Percentiles rank a stretch among this genome's conserved stretches.
Evolutionary conservation across 495 filamentous ascomycete species (phyloP).

Genomic region (Melanomma pulvis-pyrius): DNA sequence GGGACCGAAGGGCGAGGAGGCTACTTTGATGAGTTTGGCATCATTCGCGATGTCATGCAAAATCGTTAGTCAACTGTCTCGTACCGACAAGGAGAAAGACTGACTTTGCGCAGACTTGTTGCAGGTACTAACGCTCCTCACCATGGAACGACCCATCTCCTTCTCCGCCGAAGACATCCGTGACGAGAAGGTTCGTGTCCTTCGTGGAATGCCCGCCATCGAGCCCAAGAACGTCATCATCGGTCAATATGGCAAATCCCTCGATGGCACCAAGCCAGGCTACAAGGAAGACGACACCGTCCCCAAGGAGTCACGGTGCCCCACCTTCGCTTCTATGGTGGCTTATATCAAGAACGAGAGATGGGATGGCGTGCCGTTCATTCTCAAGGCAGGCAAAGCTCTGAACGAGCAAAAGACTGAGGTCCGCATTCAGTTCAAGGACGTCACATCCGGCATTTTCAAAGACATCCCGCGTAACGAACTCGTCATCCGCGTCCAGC

Average conservation of each 20-base stretch:
- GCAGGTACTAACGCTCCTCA: conserved; percentile 92
- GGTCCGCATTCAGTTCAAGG: conserved; percentile 98
- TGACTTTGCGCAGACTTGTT: conserved; percentile 66
- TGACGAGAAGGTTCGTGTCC: conserved; percentile 94
- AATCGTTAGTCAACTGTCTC: conserved; percentile 50
- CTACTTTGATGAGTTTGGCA: conserved; percentile 99
- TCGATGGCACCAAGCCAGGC: conserved; percentile 94
- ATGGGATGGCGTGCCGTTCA: conserved; percentile 99
- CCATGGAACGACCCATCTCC: conserved; percentile 98
- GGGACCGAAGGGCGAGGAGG: conserved; percentile 98
- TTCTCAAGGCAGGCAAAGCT: conserved; percentile 98
- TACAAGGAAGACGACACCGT: conserved; percentile 99
- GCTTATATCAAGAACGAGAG: conserved; percentile 99
- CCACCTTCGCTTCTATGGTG: conserved; percentile 96
- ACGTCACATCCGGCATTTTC: conserved; percentile 99
- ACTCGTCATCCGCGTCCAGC: conserved; percentile 98
- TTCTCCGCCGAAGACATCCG: conserved; percentile 98
- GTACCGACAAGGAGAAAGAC: background rate
- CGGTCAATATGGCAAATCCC: conserved; percentile 94
- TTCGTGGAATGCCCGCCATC: conserved; percentile 90
- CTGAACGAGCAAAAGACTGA: conserved; percentile 99
- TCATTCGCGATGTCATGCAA: conserved; percentile 89
- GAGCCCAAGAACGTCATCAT: conserved; percentile 99
- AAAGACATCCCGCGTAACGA: conserved; percentile 99
- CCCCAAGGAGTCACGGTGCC: conserved; percentile 94